Conservation (phyloP, 805 yeast species). For the Yamadazyma kitorensis region DNA sequence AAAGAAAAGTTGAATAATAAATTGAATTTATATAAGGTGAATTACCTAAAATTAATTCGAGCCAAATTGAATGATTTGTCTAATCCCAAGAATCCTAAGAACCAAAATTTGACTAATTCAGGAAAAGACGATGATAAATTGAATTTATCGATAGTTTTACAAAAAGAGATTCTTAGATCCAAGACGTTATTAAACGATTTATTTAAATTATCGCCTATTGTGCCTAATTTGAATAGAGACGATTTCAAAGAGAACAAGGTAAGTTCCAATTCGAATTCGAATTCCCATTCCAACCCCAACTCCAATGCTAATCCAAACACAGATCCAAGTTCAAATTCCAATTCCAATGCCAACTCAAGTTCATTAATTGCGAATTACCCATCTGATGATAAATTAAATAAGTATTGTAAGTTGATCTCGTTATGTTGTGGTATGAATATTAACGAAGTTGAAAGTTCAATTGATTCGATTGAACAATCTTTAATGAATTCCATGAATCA, state of each 20-base stretch:
- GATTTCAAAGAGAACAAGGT: constrained; percentile 13
- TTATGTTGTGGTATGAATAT: constrained; percentile 42
- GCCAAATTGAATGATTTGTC: constrained; percentile 1
- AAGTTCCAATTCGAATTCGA: background rate
- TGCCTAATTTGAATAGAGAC: constrained; percentile 11
- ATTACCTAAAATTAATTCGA: constrained; percentile 5
- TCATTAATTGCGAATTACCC: constrained; percentile 25
- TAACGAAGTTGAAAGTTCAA: constrained; percentile 39
- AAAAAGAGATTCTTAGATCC: constrained; percentile 21
- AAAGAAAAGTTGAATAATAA: constrained; percentile 26
- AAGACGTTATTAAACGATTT: constrained; percentile 3
- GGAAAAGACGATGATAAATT: constrained; percentile 11
- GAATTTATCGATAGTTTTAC: constrained; percentile 25
- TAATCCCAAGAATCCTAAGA: background rate
- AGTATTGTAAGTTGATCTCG: constrained; percentile 40
- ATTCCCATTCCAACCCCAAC: background rate
- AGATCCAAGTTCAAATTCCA: too few relatives aligned
- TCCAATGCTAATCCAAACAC: too few relatives aligned
- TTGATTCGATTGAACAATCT: constrained; percentile 41
- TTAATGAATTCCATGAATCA: constrained; percentile 22
- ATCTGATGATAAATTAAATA: constrained; percentile 31
- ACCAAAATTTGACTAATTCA: background rate
- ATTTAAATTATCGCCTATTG: constrained; percentile 9
- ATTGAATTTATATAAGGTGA: constrained; percentile 7
- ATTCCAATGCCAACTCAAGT: background rate